Conservation (phyloP, 2,329 filamentous ascomycete genomes). For the Talaromyces sp. region DNA sequence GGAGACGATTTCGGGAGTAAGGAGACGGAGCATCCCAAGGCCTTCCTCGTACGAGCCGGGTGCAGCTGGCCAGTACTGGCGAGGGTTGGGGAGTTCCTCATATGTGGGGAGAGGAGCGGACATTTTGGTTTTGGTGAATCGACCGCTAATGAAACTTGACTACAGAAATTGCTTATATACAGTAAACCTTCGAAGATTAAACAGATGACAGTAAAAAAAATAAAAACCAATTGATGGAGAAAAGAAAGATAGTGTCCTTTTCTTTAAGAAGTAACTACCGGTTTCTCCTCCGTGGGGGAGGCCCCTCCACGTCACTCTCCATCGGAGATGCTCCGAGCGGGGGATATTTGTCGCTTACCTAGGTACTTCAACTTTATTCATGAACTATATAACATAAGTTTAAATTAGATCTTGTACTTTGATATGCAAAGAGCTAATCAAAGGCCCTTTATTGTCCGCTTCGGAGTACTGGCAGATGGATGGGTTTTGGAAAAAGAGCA, state of each 20-base stretch:
- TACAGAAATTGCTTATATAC: background rate
- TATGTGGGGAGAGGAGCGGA: constrained; percentile 27
- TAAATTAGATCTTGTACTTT: background rate
- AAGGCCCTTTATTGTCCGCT: background rate
- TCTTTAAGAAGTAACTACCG: background rate
- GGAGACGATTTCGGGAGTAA: constrained; percentile 53
- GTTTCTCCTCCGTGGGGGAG: background rate
- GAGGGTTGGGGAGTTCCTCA: constrained; percentile 48
- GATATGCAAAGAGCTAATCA: background rate
- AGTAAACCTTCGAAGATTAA: too few species aligned
- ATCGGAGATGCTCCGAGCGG: constrained; percentile 18
- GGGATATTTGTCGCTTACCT: background rate
- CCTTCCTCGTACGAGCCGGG: constrained; percentile 52
- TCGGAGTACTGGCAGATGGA: background rate
- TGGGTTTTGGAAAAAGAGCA: background rate
- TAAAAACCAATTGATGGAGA: background rate
- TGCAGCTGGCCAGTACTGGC: constrained; percentile 47
- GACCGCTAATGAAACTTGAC: background rate
- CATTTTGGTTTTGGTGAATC: background rate
- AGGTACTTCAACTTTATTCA: background rate
- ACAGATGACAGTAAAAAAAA: background rate
- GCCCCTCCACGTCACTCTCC: background rate
- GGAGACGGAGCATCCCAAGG: constrained; percentile 50
- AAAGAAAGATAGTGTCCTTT: background rate
- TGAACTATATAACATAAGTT: background rate